Evolutionary conservation across 2,329 filamentous ascomycete species (phyloP).

Genomic region (Aspergillus brasiliensis): DNA sequence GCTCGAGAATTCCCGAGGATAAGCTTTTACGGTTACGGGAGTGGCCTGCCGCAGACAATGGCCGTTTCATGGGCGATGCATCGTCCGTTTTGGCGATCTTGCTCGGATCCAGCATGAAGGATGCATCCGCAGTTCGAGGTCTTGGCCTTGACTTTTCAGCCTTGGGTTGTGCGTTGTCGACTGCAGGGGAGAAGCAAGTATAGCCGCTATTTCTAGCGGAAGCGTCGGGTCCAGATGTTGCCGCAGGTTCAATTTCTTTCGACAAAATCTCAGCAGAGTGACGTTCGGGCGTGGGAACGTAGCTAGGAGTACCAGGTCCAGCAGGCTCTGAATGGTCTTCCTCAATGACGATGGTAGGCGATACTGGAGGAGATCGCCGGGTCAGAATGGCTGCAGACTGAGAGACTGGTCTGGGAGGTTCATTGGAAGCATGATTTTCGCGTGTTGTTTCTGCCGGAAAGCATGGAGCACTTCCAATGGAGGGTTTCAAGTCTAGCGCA

Average conservation of each 20-base stretch:
- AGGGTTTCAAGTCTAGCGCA: constrained; percentile 42
- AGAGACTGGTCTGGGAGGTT: constrained; percentile 35
- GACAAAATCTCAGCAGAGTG: constrained; percentile 83
- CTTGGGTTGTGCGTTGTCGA: constrained; percentile 49
- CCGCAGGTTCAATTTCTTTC: constrained; percentile 75
- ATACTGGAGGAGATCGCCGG: constrained; percentile 36
- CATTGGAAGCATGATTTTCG: constrained; percentile 30
- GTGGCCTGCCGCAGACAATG: constrained; percentile 43
- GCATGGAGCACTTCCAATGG: constrained; percentile 62
- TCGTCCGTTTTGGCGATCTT: constrained; percentile 20
- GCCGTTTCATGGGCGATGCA: constrained; percentile 37
- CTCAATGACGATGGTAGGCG: constrained; percentile 29
- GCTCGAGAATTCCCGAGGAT: constrained; percentile 31
- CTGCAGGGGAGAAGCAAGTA: constrained; percentile 51
- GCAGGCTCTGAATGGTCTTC: constrained; percentile 11
- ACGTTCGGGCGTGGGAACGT: constrained; percentile 63
- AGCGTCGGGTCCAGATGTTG: constrained; percentile 69
- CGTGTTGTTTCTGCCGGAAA: constrained; percentile 48
- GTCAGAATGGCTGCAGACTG: constrained; percentile 35
- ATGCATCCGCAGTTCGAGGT: constrained; percentile 49
- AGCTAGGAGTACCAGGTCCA: constrained; percentile 15
- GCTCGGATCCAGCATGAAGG: constrained; percentile 33
- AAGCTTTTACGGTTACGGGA: constrained; percentile 34
- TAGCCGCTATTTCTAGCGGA: constrained; percentile 68
- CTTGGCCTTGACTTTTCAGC: constrained; percentile 33